Percentiles rank a stretch among this genome's conserved stretches.
Conservation (phyloP, 352 stramenopile species). For the Phytophthora pinifolia region DNA sequence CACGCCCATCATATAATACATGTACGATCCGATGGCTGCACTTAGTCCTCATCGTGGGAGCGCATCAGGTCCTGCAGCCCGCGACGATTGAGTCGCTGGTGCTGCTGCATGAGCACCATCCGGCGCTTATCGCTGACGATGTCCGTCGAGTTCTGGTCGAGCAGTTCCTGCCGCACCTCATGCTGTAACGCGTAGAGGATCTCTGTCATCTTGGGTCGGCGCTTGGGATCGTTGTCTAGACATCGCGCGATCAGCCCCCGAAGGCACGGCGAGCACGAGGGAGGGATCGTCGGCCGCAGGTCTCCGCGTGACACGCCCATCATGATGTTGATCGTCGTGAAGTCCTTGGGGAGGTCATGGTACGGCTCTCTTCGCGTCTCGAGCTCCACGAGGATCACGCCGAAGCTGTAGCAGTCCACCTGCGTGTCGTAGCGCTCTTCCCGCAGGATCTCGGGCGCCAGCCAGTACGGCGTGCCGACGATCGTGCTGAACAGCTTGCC, state of each 20-base stretch:
- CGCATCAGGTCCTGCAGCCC: constrained; percentile 63
- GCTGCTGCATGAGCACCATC: constrained; percentile 71
- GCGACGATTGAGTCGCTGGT: constrained; percentile 74
- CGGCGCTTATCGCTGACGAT: constrained; percentile 60
- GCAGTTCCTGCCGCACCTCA: constrained; percentile 74
- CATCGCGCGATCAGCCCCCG: constrained; percentile 69
- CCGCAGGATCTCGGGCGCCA: constrained; percentile 82
- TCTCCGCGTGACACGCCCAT: constrained; percentile 60
- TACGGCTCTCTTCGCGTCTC: constrained; percentile 79
- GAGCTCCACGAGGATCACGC: constrained; percentile 84
- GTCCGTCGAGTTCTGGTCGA: constrained; percentile 68
- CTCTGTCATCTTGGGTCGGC: constrained; percentile 74
- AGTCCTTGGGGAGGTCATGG: constrained; percentile 54
- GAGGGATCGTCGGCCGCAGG: constrained; percentile 66
- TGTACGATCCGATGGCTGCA: constrained; percentile 1
- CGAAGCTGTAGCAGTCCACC: constrained; percentile 89
- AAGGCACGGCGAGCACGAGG: constrained; percentile 54
- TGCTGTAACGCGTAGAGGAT: constrained; percentile 74
- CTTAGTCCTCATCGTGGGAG: constrained; percentile 21
- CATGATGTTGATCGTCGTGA: constrained; percentile 82
- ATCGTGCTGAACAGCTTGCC: constrained; percentile 68
- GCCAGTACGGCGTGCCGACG: constrained; percentile 85
- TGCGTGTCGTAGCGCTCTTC: constrained; percentile 81
- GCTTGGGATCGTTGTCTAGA: constrained; percentile 55
- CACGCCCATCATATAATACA: constrained; percentile 6